Base-by-base conservation (phyloP, 768 basidiomycete genomes). In the Hericium alpestre region DNA sequence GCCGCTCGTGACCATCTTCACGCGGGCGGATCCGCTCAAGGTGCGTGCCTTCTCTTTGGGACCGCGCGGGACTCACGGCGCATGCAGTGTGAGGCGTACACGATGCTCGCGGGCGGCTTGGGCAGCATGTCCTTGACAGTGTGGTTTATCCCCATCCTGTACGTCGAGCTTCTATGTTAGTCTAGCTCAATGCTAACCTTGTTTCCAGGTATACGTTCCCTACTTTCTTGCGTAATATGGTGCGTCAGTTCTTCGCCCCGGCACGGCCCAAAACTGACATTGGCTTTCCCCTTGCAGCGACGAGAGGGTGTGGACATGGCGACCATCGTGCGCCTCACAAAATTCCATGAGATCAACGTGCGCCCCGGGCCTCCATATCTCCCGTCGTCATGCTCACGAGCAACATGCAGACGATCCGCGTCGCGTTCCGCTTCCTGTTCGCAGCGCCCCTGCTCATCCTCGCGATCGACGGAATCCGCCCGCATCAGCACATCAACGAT, bases 261-360 rank as follows among this genome's bases (percentile, higher is more conserved):
- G 10, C 27, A 27, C 48, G 55, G 9, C 54, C 58, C 43, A 18
- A 15, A 53, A 22, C 54, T 32, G 27, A 13, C 15, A 38, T 40
- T 46, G 12, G 40, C 54, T 61, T 8, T 48, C 18, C 4, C 9
- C 15, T n/a, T 12, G 27, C 62, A 89, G 86, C 78, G 77, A 64
- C 63, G 62, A 15, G 78, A 85, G 65, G 80, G 79, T 8, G 83
- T 88, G 9, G 89, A 91, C 54, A 75, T 63, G 16, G 73, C 63
- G 32, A 88, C 84, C 2, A 75, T 91, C 50, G 76, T 87, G 20
- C 81, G 88, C 20, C 70, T 93, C 52, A 84, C 84, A 38, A 90
- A 84, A 60, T 92, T 88, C 65, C 85, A 87, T 41, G 87, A 92
- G 64, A 70, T 91, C 41, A 93, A 93, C 62, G 90, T 91, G 60